phyloP scores from a whole-genome alignment of 768 basidiomycete species.

The Lanmaoa pseudosensibilis region DNA sequence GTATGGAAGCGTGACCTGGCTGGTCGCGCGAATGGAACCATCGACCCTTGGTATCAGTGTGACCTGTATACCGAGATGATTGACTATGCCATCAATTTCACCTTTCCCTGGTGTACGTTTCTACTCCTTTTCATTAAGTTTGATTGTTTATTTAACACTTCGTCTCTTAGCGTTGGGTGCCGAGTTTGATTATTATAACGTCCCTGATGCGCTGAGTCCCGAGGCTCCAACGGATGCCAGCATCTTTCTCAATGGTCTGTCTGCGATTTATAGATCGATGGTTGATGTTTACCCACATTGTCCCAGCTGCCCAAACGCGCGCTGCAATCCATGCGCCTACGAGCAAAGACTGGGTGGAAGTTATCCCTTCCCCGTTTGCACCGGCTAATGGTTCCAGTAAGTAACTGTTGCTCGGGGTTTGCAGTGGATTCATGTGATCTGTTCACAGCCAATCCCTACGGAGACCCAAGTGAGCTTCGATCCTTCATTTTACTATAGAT shows the following conservation, averaged over 20 bases:
- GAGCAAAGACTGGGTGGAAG: constrained; percentile 48
- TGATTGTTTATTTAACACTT: not conserved
- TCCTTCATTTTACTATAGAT: not conserved
- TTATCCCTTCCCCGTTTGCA: constrained; percentile 27
- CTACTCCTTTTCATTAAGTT: not conserved
- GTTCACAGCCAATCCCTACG: constrained; percentile 6
- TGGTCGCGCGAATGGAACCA: constrained; percentile 51
- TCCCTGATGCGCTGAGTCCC: too few species aligned
- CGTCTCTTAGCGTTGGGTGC: constrained; percentile 13
- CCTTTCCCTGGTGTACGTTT: constrained; percentile 52
- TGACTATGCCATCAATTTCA: constrained; percentile 69
- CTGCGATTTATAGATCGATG: too few species aligned
- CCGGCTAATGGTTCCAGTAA: constrained; percentile 6
- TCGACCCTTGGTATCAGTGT: constrained; percentile 62
- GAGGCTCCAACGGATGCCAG: too few species aligned
- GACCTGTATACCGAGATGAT: constrained; percentile 57
- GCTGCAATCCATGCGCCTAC: constrained; percentile 68
- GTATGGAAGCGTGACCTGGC: constrained; percentile 47
- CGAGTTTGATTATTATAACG: constrained; percentile 21
- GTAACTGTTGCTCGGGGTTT: not conserved
- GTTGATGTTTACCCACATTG: constrained; percentile 28
- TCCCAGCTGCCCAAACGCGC: constrained; percentile 48
- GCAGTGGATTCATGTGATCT: not conserved
- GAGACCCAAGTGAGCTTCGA: constrained; percentile 34
- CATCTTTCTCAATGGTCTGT: too few species aligned